These are phyloP conservation scores for Penicillium fuscoglaucum DNA, from an alignment of 2,329 filamentous ascomycete species.

Conservation along the genomic window DNA sequence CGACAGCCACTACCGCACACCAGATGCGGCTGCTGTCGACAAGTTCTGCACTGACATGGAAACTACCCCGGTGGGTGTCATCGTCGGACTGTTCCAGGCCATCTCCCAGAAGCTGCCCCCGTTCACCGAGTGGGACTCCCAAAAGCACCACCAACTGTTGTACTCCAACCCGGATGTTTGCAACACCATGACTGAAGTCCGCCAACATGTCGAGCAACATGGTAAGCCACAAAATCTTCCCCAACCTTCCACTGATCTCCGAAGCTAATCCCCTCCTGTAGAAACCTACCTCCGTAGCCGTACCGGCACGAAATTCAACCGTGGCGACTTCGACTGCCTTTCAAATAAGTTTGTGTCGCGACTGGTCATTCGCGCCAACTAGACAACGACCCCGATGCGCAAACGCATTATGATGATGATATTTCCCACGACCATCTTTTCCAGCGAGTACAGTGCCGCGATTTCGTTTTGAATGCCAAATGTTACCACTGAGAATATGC, in stretches of 20 bases:
- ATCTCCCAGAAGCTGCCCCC: conserved; percentile 95
- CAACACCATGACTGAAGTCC: conserved; percentile 94
- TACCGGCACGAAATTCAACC: conserved; percentile 78
- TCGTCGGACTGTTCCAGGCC: conserved; percentile 94
- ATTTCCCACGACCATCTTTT: conserved; percentile 24
- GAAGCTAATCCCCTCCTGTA: conserved; percentile 52
- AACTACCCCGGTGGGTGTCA: conserved; percentile 89
- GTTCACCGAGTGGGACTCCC: conserved; percentile 91
- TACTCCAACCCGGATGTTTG: conserved; percentile 91
- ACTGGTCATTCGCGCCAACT: conserved; percentile 93
- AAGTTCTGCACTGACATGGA: conserved; percentile 99
- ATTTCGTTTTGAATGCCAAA: conserved; percentile 19
- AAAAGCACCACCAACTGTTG: conserved; percentile 84
- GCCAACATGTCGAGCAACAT: conserved; percentile 87
- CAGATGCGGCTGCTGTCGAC: conserved; percentile 77
- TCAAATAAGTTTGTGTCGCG: conserved; percentile 98
- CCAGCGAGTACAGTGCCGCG: conserved; percentile 19
- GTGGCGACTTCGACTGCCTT: conserved; percentile 88
- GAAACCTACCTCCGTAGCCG: conserved; percentile 84
- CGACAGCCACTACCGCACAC: conserved; percentile 92
- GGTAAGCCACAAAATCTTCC: conserved; percentile 59
- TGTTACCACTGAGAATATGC: conserved; percentile 30
- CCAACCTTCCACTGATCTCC: neutral
- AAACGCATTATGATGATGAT: conserved; percentile 29
- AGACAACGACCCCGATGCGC: conserved; percentile 33